These are phyloP conservation scores for Astraeus odoratus DNA, from an alignment of 768 basidiomycete species.

Conservation along the genomic window DNA sequence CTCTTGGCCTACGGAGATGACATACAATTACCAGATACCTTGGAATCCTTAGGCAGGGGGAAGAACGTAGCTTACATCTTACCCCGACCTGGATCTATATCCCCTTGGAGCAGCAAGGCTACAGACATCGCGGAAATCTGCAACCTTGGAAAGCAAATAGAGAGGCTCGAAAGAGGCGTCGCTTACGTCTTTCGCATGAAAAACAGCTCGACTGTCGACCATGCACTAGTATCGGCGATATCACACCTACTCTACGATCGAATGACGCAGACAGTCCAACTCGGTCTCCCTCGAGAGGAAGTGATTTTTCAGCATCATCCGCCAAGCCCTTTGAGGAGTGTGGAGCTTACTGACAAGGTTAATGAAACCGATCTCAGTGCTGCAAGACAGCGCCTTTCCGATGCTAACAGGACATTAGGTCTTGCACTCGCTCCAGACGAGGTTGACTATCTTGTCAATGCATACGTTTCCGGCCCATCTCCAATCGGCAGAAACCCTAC, in stretches of 20 bases:
- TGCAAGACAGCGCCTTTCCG: conserved; percentile 57
- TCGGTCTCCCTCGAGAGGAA: conserved; percentile 50
- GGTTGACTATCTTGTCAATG: conserved; percentile 86
- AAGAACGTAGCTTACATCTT: conserved; percentile 60
- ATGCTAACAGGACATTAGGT: conserved; percentile 80
- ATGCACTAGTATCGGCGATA: conserved; percentile 45
- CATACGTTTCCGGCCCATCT: conserved; percentile 66
- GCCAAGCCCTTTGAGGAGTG: conserved; percentile 62
- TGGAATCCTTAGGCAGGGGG: conserved; percentile 23
- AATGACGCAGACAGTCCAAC: conserved; percentile 84
- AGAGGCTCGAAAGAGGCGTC: conserved; percentile 81
- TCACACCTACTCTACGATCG: conserved; percentile 83
- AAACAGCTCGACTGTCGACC: conserved; percentile 33
- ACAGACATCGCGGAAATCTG: conserved; percentile 92
- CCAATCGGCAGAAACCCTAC: conserved; percentile 81
- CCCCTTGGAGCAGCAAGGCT: conserved; percentile 99
- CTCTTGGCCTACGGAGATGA: conserved; percentile 86
- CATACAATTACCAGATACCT: conserved; percentile 41
- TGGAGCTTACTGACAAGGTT: conserved; percentile 46
- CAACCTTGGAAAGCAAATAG: conserved; percentile 62
- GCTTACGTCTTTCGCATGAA: conserved; percentile 55
- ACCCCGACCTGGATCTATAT: conserved; percentile 86
- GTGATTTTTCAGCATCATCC: conserved; percentile 52
- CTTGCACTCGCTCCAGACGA: conserved; percentile 88
- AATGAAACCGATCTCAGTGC: conserved; percentile 22